Conservation (phyloP, 1,284 basidiomycete genomes). For the Hemileia vastatrix region DNA sequence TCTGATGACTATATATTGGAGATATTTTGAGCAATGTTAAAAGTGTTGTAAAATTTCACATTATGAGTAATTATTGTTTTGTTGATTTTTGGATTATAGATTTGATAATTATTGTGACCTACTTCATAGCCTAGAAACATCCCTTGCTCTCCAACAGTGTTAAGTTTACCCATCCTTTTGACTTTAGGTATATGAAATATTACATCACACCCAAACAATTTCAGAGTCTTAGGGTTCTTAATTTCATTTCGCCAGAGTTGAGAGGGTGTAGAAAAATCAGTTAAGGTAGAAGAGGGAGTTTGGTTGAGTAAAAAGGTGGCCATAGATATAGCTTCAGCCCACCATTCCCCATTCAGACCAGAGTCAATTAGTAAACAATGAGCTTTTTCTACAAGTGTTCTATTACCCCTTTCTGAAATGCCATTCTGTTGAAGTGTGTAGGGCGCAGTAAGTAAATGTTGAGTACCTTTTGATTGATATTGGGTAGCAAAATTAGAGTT, state of each 20-base stretch:
- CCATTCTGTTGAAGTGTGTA: constrained; percentile 1
- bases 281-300: constrained; percentile 21
- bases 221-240: background rate
- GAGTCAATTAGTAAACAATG: background rate
- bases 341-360: background rate
- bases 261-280: background rate
- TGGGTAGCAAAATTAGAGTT: background rate
- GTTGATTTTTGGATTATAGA: too few relatives aligned
- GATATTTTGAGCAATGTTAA: too few relatives aligned
- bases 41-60: too few relatives aligned
- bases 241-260: background rate
- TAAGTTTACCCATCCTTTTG: background rate
- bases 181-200: background rate
- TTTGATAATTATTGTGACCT: too few relatives aligned
- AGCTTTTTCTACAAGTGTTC: background rate
- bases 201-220: background rate
- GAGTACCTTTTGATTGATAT: background rate
- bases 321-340: background rate
- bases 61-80: too few relatives aligned
- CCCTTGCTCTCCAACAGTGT: background rate
- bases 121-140: background rate
- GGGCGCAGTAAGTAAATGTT: background rate
- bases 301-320: constrained; percentile 42
- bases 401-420: background rate
- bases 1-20: too few relatives aligned